Percentiles rank a stretch among this genome's conserved stretches.
phyloP scores from a whole-genome alignment of 345 rosid genomes.

The Bruguiera gymnorhiza region DNA sequence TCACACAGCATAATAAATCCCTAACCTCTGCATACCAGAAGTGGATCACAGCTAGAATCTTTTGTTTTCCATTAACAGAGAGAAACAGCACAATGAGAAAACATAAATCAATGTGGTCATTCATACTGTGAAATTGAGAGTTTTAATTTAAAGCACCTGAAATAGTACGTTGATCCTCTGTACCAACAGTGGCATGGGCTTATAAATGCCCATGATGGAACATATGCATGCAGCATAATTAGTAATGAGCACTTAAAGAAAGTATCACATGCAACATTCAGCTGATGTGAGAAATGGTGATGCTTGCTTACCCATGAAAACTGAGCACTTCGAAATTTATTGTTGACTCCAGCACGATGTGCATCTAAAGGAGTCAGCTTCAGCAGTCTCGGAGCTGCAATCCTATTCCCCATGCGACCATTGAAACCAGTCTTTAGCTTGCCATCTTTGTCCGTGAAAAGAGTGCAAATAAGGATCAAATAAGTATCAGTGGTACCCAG shows the following conservation, averaged over 20 bases:
- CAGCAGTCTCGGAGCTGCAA: conserved; percentile 92
- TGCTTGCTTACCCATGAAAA: conserved; percentile 80
- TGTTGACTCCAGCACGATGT: conserved; percentile 80
- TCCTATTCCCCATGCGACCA: conserved; percentile 97
- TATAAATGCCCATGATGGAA: background rate
- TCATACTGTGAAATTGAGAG: too few species aligned
- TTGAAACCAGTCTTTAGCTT: conserved; percentile 82
- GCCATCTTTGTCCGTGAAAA: conserved; percentile 83
- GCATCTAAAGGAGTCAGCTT: conserved; percentile 86
- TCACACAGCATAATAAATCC: background rate
- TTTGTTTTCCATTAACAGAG: background rate
- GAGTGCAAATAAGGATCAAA: conserved; percentile 80
- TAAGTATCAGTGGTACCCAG: conserved; percentile 94
- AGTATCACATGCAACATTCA: conserved; percentile 2
- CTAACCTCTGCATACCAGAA: background rate
- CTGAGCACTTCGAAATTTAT: conserved; percentile 84
- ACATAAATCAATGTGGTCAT: too few species aligned
- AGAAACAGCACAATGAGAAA: too few species aligned
- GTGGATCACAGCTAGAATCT: background rate
- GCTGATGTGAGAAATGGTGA: background rate
- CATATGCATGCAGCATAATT: background rate
- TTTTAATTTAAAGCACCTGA: too few species aligned
- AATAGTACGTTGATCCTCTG: too few species aligned
- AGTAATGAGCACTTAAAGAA: background rate
- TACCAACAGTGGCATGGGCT: background rate